phyloP scores from a whole-genome alignment of 148 eudicot species.

The Suaeda aralocaspica region DNA sequence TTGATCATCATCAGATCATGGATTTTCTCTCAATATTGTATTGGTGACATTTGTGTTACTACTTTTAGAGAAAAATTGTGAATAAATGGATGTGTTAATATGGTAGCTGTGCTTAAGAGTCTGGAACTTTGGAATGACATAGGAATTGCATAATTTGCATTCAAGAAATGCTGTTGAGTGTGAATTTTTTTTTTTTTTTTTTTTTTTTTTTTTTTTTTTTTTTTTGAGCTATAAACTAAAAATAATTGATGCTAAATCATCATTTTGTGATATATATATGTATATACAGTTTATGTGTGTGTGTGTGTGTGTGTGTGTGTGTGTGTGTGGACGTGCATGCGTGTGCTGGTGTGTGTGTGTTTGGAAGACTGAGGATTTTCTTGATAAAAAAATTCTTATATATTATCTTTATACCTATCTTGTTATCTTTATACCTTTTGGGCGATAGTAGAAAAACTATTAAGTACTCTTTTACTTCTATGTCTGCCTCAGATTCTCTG shows the following conservation, averaged over 20 bases:
- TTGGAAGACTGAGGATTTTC: too few species aligned
- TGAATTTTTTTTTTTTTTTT: too few species aligned
- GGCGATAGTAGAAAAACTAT: neutral
- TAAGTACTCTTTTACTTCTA: neutral
- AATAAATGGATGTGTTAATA: neutral
- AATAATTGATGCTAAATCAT: too few species aligned
- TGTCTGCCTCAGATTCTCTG: constrained; percentile 58
- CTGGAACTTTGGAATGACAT: neutral
- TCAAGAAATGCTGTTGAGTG: neutral
- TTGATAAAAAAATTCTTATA: too few species aligned
- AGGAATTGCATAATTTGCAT: neutral
- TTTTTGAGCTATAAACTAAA: neutral
- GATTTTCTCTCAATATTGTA: neutral
- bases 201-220: too few species aligned
- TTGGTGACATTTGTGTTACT: neutral
- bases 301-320: too few species aligned
- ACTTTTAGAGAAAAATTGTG: neutral
- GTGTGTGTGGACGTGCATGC: too few species aligned
- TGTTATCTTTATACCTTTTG: neutral
- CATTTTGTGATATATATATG: too few species aligned
- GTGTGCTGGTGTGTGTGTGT: too few species aligned
- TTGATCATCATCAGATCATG: neutral
- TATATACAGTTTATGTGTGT: too few species aligned
- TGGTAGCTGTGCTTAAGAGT: neutral
- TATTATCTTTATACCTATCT: too few species aligned